Percentiles rank a stretch among this genome's conserved stretches.
Conservation (phyloP, 495 filamentous ascomycete species). For the Xylaria bambusicola region DNA sequence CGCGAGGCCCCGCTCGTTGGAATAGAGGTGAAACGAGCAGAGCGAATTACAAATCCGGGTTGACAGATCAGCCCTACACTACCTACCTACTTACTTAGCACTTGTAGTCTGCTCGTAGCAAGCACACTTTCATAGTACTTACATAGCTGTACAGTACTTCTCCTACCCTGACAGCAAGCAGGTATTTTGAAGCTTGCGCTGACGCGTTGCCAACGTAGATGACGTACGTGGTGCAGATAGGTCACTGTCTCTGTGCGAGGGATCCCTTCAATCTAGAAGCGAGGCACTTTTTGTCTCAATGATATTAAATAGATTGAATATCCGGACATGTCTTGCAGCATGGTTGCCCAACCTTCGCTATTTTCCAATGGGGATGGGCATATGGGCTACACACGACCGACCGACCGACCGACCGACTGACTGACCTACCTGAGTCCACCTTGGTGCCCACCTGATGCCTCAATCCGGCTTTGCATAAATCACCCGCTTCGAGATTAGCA, state of each 20-base stretch:
- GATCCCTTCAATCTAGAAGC: background rate
- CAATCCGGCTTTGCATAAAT: background rate
- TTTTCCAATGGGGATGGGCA: background rate
- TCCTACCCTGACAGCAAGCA: too few species aligned
- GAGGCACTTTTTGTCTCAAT: background rate
- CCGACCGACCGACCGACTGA: too few species aligned
- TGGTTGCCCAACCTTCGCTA: background rate
- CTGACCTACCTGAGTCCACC: background rate
- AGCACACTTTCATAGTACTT: too few species aligned
- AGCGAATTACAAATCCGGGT: conserved; percentile 8
- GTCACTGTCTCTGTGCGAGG: too few species aligned
- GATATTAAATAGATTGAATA: background rate
- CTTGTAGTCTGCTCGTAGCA: too few species aligned
- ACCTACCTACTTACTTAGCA: background rate
- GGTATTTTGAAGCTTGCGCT: background rate
- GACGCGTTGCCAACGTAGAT: background rate
- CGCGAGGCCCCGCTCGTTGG: background rate
- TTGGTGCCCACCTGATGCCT: background rate
- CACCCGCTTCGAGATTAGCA: conserved; percentile 8
- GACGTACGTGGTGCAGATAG: background rate
- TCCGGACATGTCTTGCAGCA: background rate
- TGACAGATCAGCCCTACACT: conserved; percentile 1
- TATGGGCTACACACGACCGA: background rate
- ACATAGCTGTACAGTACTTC: too few species aligned
- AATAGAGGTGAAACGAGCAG: background rate